Evolutionary conservation across 1,139 yeast species (phyloP).

Genomic region (Hansenula lynferdii): DNA sequence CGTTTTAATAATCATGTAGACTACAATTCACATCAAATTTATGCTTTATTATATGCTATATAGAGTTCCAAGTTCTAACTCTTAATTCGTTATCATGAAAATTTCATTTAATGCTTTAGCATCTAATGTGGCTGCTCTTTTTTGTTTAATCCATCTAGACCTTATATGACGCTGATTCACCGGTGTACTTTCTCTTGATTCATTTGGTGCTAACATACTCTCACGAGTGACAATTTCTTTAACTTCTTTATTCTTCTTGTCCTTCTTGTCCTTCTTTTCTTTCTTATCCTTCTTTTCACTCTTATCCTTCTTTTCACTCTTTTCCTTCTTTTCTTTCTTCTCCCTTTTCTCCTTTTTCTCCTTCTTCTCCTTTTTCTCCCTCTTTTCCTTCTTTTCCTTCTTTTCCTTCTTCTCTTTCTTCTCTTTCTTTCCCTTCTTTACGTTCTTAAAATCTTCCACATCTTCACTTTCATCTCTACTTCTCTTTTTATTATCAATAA

Average conservation of each 20-base stretch:
- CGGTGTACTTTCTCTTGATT: slow-evolving; percentile 28
- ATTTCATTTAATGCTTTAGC: slow-evolving; percentile 85
- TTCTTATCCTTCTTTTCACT: slow-evolving; percentile 19
- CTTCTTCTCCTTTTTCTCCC: slow-evolving; percentile 28
- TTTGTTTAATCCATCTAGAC: slow-evolving; percentile 82
- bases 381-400: slow-evolving; percentile 29
- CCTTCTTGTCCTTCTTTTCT: slow-evolving; percentile 21
- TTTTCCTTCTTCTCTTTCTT: slow-evolving; percentile 15
- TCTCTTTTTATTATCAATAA: slow-evolving; percentile 22
- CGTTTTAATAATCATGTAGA: neutral
- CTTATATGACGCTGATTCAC: slow-evolving; percentile 31
- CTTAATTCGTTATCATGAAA: slow-evolving; percentile 69
- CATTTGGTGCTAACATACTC: slow-evolving; percentile 35
- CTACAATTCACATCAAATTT: no score
- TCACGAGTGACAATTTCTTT: slow-evolving; percentile 37
- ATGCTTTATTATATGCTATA: no score
- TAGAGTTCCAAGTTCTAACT: no score
- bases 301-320: slow-evolving; percentile 18
- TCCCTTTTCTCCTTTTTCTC: slow-evolving; percentile 18
- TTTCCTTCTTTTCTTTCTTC: slow-evolving; percentile 23
- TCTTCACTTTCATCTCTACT: slow-evolving; percentile 18
- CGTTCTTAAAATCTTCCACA: no score
- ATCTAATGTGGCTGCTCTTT: slow-evolving; percentile 88
- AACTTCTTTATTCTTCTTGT: slow-evolving; percentile 23
- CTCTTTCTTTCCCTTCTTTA: no score